phyloP scores from a whole-genome alignment of 495 filamentous ascomycete genomes.

The Diplogelasinospora grovesii region DNA sequence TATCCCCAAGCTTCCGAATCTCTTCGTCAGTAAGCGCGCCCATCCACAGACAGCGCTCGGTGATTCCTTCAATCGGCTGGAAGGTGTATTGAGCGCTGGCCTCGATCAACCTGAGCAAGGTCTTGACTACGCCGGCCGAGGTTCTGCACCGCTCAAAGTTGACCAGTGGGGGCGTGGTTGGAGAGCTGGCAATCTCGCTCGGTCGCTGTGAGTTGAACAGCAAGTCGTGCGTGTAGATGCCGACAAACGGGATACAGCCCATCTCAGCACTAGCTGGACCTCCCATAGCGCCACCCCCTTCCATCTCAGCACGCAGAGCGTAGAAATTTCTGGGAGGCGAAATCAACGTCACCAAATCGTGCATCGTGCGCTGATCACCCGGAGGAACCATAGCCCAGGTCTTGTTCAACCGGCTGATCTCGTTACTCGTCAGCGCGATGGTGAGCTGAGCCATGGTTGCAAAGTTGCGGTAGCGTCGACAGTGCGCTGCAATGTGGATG shows the following conservation, averaged over 20 bases:
- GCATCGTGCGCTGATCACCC: conserved; percentile 63
- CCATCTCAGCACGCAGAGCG: conserved; percentile 87
- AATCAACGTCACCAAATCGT: conserved; percentile 75
- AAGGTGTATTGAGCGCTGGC: conserved; percentile 86
- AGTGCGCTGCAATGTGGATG: conserved; percentile 85
- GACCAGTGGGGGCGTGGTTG: conserved; percentile 66
- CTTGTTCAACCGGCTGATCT: conserved; percentile 64
- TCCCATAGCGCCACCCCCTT: conserved; percentile 44
- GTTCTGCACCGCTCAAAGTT: conserved; percentile 95
- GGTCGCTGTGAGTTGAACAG: conserved; percentile 93
- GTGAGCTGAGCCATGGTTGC: conserved; percentile 95
- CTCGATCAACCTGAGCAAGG: conserved; percentile 79
- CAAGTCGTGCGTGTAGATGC: conserved; percentile 92
- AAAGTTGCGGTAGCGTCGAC: conserved; percentile 82
- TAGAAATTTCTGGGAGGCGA: conserved; percentile 89
- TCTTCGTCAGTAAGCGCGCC: conserved; percentile 79
- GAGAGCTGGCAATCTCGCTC: conserved; percentile 55
- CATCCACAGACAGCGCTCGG: conserved; percentile 94
- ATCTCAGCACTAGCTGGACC: conserved; percentile 47
- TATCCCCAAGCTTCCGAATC: conserved; percentile 48
- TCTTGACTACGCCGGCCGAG: conserved; percentile 89
- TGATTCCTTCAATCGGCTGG: conserved; percentile 75
- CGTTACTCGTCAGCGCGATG: conserved; percentile 79
- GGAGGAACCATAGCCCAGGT: conserved; percentile 78
- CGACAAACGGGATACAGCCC: conserved; percentile 96